Conservation (phyloP, 202 grass and related monocot genomes). For the Hordeum pubiflorum region DNA sequence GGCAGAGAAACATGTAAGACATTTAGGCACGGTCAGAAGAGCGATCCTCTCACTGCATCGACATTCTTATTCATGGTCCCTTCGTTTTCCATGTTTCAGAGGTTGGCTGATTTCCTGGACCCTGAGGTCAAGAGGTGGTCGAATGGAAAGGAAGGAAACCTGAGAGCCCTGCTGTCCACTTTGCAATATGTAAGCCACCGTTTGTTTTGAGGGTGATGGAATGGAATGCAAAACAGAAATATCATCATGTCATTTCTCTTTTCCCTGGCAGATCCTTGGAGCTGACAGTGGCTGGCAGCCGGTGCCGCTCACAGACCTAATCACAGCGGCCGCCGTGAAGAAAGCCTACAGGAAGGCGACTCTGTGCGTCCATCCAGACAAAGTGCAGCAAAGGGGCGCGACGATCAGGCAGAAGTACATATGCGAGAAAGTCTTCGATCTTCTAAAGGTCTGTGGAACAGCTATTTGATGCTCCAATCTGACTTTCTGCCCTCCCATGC, state of each 20-base stretch:
- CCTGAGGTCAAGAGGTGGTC: conserved; percentile 96
- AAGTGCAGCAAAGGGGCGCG: conserved; percentile 89
- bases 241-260: neutral
- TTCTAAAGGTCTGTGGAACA: conserved; percentile 62
- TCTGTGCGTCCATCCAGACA: conserved; percentile 93
- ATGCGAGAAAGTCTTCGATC: conserved; percentile 99
- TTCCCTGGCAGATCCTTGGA: conserved; percentile 64
- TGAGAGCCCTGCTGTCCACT: conserved; percentile 84
- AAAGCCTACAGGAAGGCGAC: conserved; percentile 94
- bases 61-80: conserved; percentile 20
- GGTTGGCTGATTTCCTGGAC: conserved; percentile 81
- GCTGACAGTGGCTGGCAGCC: conserved; percentile 85
- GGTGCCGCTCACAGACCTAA: conserved; percentile 76
- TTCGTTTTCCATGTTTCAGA: conserved; percentile 44
- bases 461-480: neutral
- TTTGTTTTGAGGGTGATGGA: neutral
- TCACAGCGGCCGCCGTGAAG: conserved; percentile 78
- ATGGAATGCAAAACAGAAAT: neutral
- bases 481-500: neutral
- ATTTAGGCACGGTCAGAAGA: conserved; percentile 4
- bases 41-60: neutral
- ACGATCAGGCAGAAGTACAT: conserved; percentile 90
- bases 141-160: conserved; percentile 93
- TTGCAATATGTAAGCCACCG: conserved; percentile 72
- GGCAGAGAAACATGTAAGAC: conserved; percentile 78